Percentiles rank a stretch among this genome's conserved stretches.
Evolutionary conservation across 1,139 yeast species (phyloP).

Genomic region (Hansenula anomala): DNA sequence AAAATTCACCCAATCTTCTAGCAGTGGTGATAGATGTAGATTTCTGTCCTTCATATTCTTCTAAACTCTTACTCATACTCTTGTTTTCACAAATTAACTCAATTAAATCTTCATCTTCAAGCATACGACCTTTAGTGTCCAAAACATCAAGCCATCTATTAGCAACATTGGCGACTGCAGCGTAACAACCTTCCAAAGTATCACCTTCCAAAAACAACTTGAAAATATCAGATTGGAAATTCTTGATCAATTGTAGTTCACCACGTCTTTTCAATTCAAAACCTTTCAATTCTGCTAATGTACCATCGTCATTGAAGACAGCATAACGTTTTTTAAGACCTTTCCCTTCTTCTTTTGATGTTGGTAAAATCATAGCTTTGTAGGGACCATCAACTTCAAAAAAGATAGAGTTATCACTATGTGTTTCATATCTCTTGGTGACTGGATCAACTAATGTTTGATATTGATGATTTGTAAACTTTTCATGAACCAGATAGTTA

Average conservation of each 20-base stretch:
- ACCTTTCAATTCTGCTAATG: slow-evolving; percentile 93
- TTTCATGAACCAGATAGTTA: slow-evolving; percentile 86
- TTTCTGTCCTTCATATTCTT: slow-evolving; percentile 86
- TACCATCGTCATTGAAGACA: slow-evolving; percentile 91
- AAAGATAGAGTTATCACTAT: slow-evolving; percentile 89
- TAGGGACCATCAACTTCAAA: slow-evolving; percentile 99
- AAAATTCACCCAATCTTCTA: slow-evolving; percentile 82
- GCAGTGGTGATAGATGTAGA: slow-evolving; percentile 97
- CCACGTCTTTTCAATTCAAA: slow-evolving; percentile 97
- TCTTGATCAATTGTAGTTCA: slow-evolving; percentile 87
- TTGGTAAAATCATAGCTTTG: slow-evolving; percentile 94
- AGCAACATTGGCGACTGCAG: slow-evolving; percentile 88
- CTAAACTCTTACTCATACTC: slow-evolving; percentile 89
- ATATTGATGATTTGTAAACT: slow-evolving; percentile 91
- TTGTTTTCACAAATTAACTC: slow-evolving; percentile 95
- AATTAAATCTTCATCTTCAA: slow-evolving; percentile 92
- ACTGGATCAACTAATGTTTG: slow-evolving; percentile 77
- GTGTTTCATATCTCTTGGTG: slow-evolving; percentile 64
- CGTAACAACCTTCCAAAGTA: slow-evolving; percentile 74
- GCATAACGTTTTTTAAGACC: slow-evolving; percentile 96
- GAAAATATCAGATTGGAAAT: slow-evolving; percentile 93
- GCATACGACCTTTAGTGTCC: slow-evolving; percentile 78
- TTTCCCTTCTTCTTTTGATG: slow-evolving; percentile 96
- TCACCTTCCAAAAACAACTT: slow-evolving; percentile 85
- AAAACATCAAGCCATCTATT: slow-evolving; percentile 94